Evolutionary conservation across 73 alveolate genomes (phyloP).

Genomic region (Blepharisma japonicum): DNA sequence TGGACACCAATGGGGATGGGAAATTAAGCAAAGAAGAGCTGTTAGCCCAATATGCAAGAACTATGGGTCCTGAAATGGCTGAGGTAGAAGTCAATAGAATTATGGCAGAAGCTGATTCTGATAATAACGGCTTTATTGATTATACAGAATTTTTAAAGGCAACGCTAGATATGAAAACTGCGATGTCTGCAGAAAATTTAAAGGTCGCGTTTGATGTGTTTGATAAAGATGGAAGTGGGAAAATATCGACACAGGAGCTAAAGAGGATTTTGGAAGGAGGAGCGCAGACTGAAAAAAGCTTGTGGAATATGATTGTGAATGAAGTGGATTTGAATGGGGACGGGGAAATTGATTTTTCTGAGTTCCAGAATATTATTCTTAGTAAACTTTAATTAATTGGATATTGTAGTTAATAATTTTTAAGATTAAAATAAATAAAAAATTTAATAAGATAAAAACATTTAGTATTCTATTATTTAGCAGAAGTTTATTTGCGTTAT

Average conservation of each 20-base stretch:
- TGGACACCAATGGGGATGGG: constrained; percentile 51
- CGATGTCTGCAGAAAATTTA: constrained; percentile 15
- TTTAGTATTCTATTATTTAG: no score
- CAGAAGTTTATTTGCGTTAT: no score
- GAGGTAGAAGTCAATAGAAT: constrained; percentile 17
- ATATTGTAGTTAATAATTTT: no score
- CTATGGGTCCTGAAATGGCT: constrained; percentile 30
- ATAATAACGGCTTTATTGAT: constrained; percentile 23
- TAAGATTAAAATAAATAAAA: no score
- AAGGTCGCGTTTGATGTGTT: constrained; percentile 25
- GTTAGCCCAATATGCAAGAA: constrained; percentile 24
- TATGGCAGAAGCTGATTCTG: constrained; percentile 25
- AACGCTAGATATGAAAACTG: constrained; percentile 5
- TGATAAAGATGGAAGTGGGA: constrained; percentile 31
- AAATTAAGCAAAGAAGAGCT: constrained; percentile 47
- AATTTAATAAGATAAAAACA: no score
- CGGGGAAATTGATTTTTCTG: constrained; percentile 28
- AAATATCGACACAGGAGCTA: not conserved
- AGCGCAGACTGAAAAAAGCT: not conserved
- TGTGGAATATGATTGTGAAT: constrained; percentile 4
- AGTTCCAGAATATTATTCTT: constrained; percentile 14
- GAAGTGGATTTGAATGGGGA: constrained; percentile 31
- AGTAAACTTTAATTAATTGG: no score
- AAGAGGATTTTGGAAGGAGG: constrained; percentile 24
- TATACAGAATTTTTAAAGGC: constrained; percentile 30